Evolutionary conservation across 495 filamentous ascomycete genomes (phyloP).

Genomic region (Pseudomonodictys pantanalensis): DNA sequence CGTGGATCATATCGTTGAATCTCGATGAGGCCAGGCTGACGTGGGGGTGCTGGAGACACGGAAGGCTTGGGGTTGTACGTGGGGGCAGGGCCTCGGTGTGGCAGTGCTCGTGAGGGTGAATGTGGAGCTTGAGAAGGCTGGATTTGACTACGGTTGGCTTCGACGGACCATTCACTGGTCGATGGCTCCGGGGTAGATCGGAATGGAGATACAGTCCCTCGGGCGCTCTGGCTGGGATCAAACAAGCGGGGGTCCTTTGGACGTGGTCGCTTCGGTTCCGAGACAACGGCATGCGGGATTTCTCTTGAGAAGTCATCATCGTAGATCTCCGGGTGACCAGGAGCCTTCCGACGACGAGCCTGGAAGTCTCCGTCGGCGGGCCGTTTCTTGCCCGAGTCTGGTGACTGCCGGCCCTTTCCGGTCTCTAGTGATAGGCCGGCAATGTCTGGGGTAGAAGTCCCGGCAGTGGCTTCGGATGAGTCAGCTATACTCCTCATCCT

Average conservation of each 20-base stretch:
- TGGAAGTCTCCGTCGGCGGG: conserved; percentile 28
- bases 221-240: conserved; percentile 13
- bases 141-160: conserved; percentile 25
- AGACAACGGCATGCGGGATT: conserved; percentile 5
- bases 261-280: conserved; percentile 12
- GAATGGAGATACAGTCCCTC: neutral
- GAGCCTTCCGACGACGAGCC: conserved; percentile 23
- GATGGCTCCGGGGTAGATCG: conserved; percentile 23
- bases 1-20: conserved; percentile 22
- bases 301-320: conserved; percentile 26
- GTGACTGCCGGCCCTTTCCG: conserved; percentile 15
- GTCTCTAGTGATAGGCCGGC: conserved; percentile 19
- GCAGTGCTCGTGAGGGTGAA: conserved; percentile 1
- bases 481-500: conserved; percentile 11
- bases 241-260: conserved; percentile 7
- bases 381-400: conserved; percentile 25
- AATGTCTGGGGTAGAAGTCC: conserved; percentile 24
- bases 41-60: neutral
- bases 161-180: conserved; percentile 32
- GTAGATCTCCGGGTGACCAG: conserved; percentile 12
- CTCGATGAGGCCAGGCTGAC: conserved; percentile 25
- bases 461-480: conserved; percentile 25
- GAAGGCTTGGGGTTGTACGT: conserved; percentile 7
- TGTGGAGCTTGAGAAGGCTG: conserved; percentile 1
- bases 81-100: conserved; percentile 11